These are phyloP conservation scores for Ascosphaera apis DNA, from an alignment of 2,329 filamentous ascomycete genomes.

Conservation along the genomic window DNA sequence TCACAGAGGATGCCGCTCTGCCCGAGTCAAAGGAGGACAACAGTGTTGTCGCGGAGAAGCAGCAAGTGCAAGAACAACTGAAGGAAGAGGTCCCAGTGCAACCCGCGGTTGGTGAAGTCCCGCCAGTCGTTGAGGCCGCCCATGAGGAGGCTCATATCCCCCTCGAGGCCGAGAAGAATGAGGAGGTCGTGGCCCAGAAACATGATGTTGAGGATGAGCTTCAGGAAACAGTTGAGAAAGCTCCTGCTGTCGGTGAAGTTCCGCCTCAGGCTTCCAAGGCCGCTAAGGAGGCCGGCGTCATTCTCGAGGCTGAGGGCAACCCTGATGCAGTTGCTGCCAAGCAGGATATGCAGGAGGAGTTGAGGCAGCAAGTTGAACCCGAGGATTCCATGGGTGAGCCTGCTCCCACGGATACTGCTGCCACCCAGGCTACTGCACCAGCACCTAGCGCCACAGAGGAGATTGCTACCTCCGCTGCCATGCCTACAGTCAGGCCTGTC, in stretches of 20 bases:
- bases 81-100: slow-evolving; percentile 3
- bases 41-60: slow-evolving; percentile 30
- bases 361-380: slow-evolving; percentile 29
- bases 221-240: slow-evolving; percentile 6
- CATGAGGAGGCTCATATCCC: too few species aligned
- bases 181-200: slow-evolving; percentile 5
- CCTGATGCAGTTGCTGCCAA: slow-evolving; percentile 50
- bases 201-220: slow-evolving; percentile 10
- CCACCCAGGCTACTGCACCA: slow-evolving; percentile 17
- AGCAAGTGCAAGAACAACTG: slow-evolving; percentile 6
- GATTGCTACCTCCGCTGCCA: slow-evolving; percentile 1
- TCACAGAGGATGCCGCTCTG: slow-evolving; percentile 26
- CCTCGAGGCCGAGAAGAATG: too few species aligned
- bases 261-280: slow-evolving; percentile 24
- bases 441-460: slow-evolving; percentile 7
- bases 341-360: slow-evolving; percentile 48
- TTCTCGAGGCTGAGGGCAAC: slow-evolving; percentile 49
- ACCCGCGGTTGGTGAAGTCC: slow-evolving; percentile 4
- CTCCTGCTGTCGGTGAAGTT: slow-evolving; percentile 12
- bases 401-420: slow-evolving; percentile 18
- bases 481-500: slow-evolving; percentile 3
- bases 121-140: slow-evolving; percentile 7
- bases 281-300: slow-evolving; percentile 28
- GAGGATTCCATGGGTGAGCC: slow-evolving; percentile 15
- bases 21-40: slow-evolving; percentile 22